Evolutionary conservation across 225 moss, liverwort and hornwort genomes (phyloP).

Genomic region (Pseudoscleropodium purum): DNA sequence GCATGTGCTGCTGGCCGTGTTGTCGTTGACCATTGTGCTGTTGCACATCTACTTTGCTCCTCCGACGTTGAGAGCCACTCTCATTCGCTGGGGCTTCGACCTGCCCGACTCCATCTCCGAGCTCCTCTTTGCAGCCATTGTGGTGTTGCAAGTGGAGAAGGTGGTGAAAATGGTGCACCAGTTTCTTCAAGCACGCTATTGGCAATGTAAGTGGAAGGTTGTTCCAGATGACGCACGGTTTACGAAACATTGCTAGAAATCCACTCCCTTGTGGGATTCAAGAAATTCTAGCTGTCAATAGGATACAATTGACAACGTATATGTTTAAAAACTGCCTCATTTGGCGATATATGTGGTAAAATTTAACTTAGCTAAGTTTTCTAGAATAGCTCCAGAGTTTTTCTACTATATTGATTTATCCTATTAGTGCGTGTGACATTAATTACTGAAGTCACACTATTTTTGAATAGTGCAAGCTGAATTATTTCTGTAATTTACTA

Average conservation of each 20-base stretch:
- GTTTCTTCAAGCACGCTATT: slow-evolving; percentile 69
- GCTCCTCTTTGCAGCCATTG: slow-evolving; percentile 52
- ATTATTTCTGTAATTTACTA: neutral
- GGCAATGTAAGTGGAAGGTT: slow-evolving; percentile 37
- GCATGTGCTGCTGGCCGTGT: slow-evolving; percentile 60
- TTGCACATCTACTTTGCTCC: slow-evolving; percentile 67
- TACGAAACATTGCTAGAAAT: neutral
- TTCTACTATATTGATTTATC: neutral
- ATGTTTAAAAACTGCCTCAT: neutral
- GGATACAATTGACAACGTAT: neutral
- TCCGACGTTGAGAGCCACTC: slow-evolving; percentile 27
- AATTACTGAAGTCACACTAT: neutral
- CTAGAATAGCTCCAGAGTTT: neutral
- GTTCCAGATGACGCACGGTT: neutral
- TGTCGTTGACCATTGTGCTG: slow-evolving; percentile 47
- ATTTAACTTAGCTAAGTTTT: neutral
- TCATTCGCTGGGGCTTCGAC: slow-evolving; percentile 60
- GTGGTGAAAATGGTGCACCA: slow-evolving; percentile 79
- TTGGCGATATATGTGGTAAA: neutral
- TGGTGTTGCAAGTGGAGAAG: slow-evolving; percentile 72
- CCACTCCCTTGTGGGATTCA: neutral
- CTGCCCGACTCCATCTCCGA: slow-evolving; percentile 76
- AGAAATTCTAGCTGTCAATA: neutral
- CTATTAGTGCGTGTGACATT: neutral
- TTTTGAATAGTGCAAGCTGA: neutral